Evolutionary conservation across 1,284 basidiomycete species (phyloP).

Genomic region (Ceratobasidium sp.): DNA sequence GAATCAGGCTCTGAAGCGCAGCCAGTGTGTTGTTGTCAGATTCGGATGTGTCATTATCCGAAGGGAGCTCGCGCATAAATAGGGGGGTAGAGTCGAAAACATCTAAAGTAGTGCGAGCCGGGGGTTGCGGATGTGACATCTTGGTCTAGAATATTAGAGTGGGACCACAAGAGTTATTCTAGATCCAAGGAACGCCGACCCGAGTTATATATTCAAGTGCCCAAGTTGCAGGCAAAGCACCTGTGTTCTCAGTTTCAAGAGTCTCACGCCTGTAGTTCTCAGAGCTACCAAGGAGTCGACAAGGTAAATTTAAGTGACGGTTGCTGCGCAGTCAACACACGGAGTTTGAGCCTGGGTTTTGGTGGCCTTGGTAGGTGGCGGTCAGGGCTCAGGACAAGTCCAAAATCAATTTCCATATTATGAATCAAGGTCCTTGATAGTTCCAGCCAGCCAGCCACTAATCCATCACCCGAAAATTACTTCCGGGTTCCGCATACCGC

Average conservation of each 20-base stretch:
- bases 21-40: slow-evolving; percentile 69
- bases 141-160: not conserved
- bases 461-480: slow-evolving; percentile 2
- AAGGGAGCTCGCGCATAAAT: slow-evolving; percentile 91
- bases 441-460: slow-evolving; percentile 25
- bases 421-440: slow-evolving; percentile 7
- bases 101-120: not conserved
- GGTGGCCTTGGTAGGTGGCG: not conserved
- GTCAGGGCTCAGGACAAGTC: not conserved
- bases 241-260: not conserved
- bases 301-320: too few relatives aligned
- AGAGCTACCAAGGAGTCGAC: not conserved
- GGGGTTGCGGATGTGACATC: slow-evolving; percentile 20
- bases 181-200: too few relatives aligned
- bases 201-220: not conserved
- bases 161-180: not conserved
- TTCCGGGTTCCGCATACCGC: slow-evolving; percentile 21
- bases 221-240: not conserved
- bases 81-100: slow-evolving; percentile 73
- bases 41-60: slow-evolving; percentile 50
- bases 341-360: not conserved
- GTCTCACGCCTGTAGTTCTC: not conserved
- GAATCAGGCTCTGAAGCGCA: slow-evolving; percentile 85
- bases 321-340: not conserved
- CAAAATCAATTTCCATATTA: slow-evolving; percentile 13